Conservation (phyloP, 1,284 basidiomycete species). For the Gymnopus androsaceus region DNA sequence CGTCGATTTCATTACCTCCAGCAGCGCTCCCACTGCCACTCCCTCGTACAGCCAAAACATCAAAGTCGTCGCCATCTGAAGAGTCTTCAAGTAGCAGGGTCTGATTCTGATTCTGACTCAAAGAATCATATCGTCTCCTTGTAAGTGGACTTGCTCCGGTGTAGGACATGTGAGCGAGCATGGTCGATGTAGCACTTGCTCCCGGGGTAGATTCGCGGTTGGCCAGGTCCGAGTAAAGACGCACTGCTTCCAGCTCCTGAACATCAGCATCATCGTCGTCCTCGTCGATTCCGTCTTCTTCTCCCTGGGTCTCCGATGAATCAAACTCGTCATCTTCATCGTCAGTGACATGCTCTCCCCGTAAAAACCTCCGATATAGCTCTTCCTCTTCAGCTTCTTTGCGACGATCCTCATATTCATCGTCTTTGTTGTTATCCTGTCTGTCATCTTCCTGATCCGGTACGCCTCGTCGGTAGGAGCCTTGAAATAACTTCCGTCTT, state of each 20-base stretch:
- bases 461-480: background rate
- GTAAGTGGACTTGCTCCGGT: constrained; percentile 23
- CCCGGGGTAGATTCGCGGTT: constrained; percentile 11
- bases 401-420: constrained; percentile 31
- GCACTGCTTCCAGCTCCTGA: constrained; percentile 33
- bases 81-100: too few relatives aligned
- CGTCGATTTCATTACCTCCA: background rate
- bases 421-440: constrained; percentile 20
- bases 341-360: constrained; percentile 65
- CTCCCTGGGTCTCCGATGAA: constrained; percentile 14
- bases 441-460: constrained; percentile 21
- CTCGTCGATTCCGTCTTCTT: constrained; percentile 29
- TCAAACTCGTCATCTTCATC: constrained; percentile 42
- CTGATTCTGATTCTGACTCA: constrained; percentile 10
- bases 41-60: background rate
- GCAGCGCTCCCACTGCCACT: background rate
- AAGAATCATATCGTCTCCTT: constrained; percentile 22
- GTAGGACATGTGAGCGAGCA: constrained; percentile 28
- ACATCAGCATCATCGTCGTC: constrained; percentile 40
- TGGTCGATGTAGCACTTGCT: constrained; percentile 19
- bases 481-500: background rate
- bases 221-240: constrained; percentile 21
- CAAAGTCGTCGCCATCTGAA: background rate
- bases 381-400: constrained; percentile 32
- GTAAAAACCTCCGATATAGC: constrained; percentile 59